Conservation (phyloP, 2,329 filamentous ascomycete genomes). For the Beauveria pseudobassiana region DNA sequence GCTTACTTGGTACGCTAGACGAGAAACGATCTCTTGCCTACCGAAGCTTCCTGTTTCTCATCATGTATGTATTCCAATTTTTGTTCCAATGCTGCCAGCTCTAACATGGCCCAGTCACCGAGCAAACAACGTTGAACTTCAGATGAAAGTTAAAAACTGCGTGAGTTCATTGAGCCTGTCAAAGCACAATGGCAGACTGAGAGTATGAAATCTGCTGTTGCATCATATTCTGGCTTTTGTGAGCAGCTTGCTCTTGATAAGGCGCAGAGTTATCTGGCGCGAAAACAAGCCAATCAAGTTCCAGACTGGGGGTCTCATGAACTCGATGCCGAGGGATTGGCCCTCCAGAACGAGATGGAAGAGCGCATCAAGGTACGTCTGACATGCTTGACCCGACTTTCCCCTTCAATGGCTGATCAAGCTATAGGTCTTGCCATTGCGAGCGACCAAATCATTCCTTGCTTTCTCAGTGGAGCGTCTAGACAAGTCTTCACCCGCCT, state of each 20-base stretch:
- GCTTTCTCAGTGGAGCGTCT: conserved; percentile 87
- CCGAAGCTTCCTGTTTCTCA: conserved; percentile 86
- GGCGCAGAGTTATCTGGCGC: conserved; percentile 71
- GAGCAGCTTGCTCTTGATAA: conserved; percentile 70
- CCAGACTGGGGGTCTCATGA: conserved; percentile 74
- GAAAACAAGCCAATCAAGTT: conserved; percentile 64
- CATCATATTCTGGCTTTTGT: conserved; percentile 72
- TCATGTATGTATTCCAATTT: conserved; percentile 50
- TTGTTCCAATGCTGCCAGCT: conserved; percentile 6
- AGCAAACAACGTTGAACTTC: conserved; percentile 63
- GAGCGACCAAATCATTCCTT: conserved; percentile 86
- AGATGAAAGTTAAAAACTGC: conserved; percentile 64
- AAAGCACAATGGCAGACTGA: conserved; percentile 71
- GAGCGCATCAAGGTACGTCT: conserved; percentile 57
- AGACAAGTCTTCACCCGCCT: conserved; percentile 63
- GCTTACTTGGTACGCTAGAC: conserved; percentile 61
- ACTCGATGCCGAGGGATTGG: conserved; percentile 71
- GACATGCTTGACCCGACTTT: not conserved
- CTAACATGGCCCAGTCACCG: conserved; percentile 55
- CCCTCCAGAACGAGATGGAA: conserved; percentile 71
- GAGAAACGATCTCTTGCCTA: conserved; percentile 81
- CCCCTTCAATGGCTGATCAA: not conserved
- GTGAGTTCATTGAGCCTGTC: conserved; percentile 75
- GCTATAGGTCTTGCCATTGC: conserved; percentile 62
- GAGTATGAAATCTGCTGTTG: conserved; percentile 59